phyloP scores from a whole-genome alignment of 495 filamentous ascomycete genomes.

The Gamarada debralockiae region DNA sequence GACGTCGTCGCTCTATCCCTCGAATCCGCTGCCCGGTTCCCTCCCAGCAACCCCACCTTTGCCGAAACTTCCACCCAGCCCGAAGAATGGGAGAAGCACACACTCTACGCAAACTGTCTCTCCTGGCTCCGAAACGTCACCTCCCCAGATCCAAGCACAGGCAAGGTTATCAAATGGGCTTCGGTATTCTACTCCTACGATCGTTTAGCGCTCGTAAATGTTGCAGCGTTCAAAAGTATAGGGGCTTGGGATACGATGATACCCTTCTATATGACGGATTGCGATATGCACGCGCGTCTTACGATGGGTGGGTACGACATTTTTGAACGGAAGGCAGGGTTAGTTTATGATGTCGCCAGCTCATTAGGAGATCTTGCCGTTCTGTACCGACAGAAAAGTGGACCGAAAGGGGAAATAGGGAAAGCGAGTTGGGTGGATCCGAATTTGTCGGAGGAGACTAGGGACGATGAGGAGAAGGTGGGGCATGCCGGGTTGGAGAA shows the following conservation, averaged over 20 bases:
- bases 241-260: constrained; percentile 58
- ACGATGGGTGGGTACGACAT: constrained; percentile 47
- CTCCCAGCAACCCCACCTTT: no score
- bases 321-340: constrained; percentile 38
- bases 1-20: constrained; percentile 52
- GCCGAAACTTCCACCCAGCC: no score
- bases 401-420: not conserved
- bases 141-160: constrained; percentile 18
- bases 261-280: constrained; percentile 59
- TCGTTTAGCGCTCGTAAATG: constrained; percentile 54
- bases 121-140: no score
- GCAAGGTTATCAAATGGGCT: constrained; percentile 35
- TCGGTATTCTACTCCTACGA: constrained; percentile 56
- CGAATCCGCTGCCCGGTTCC: constrained; percentile 26
- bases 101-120: no score
- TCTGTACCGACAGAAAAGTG: constrained; percentile 40
- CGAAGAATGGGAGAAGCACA: no score
- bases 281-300: constrained; percentile 53
- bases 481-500: not conserved
- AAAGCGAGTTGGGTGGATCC: constrained; percentile 34
- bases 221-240: constrained; percentile 44
- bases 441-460: constrained; percentile 28
- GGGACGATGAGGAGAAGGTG: constrained; percentile 12
- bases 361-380: constrained; percentile 41
- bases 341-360: constrained; percentile 49